Base-by-base conservation (phyloP, 1,284 basidiomycete species). In the Amylostereum chailletii region DNA sequence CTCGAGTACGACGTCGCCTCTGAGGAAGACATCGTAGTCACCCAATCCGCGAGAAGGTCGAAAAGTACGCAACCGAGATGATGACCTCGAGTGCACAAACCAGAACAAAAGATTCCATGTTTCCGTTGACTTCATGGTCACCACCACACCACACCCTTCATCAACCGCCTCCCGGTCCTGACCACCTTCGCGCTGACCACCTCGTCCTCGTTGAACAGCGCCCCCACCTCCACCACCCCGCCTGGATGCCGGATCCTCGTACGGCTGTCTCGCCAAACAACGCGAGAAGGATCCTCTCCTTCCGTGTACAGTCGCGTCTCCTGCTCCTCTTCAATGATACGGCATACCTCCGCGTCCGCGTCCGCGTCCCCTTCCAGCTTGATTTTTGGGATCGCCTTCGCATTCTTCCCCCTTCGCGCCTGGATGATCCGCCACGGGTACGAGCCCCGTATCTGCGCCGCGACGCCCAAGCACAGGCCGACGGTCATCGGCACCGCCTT, bases 401-500 rank as follows among this genome's bases (percentile, higher is more conserved):
- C 19, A 45, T 40, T 4, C 47, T 29, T 19, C 42, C 47, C 5
- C 26, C 31, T 47, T 46, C 53, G 49, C 48, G 56, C 47, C 51
- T 62, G 62, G 3, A 70, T 64, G 32, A 78, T 76, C 31, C 69
- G 60, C 66, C 73, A 75, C 10, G 77, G 74, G 5, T 86, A 51
- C 0, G 81, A 79, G 0, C 72, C 75, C 7, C 69, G 55, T 4
- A 81, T 65, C 41, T 72, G 70, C 1, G 77, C 70, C 0, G 84
- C 83, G 3, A 84, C 83, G 0, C 83, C 86, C 3, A 84, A 71
- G 56, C 83, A 85, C 10, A 87, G 69, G 0, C 80, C 84, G 1
- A 86, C 76, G 0, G 85, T 88, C 78, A 86, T 84, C 1, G 84
- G 85, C 0, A 88, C 75, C 0, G 84, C 81, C 56, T 80, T 81